Percentiles rank a stretch among this genome's conserved stretches.
These are phyloP conservation scores for Eucalyptus paniculata DNA, from an alignment of 345 rosid genomes.

Conservation along the genomic window DNA sequence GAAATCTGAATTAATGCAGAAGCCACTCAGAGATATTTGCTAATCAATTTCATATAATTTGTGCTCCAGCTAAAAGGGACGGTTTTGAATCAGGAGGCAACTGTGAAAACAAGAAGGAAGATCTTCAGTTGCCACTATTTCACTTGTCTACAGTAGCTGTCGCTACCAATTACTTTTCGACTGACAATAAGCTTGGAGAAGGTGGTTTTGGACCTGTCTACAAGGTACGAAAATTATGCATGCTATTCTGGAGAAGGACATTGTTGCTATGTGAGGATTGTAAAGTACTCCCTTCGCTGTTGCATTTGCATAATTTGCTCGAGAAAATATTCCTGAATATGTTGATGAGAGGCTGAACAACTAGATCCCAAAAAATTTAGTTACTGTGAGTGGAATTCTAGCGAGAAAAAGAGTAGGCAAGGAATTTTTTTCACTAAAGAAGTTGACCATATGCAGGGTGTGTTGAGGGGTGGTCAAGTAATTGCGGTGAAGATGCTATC, in stretches of 20 bases:
- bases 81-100: neutral
- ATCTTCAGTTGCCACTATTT: neutral
- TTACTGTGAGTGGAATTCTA: too few relatives aligned
- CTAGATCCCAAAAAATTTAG: neutral
- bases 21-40: too few relatives aligned
- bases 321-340: too few relatives aligned
- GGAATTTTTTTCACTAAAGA: too few relatives aligned
- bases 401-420: too few relatives aligned
- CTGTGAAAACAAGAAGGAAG: neutral
- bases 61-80: neutral
- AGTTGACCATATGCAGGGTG: neutral
- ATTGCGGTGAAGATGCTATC: constrained; percentile 2
- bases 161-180: neutral
- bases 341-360: neutral
- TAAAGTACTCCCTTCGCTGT: too few relatives aligned
- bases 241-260: neutral
- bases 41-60: too few relatives aligned
- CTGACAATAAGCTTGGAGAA: neutral
- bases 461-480: neutral
- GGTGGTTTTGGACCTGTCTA: constrained; percentile 1
- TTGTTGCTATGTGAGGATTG: too few relatives aligned
- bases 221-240: neutral
- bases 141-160: neutral
- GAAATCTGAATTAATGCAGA: too few relatives aligned
- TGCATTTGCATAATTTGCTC: too few relatives aligned